phyloP scores from a whole-genome alignment of 2,329 filamentous ascomycete species.

The Berkeleyomyces rouxiae region DNA sequence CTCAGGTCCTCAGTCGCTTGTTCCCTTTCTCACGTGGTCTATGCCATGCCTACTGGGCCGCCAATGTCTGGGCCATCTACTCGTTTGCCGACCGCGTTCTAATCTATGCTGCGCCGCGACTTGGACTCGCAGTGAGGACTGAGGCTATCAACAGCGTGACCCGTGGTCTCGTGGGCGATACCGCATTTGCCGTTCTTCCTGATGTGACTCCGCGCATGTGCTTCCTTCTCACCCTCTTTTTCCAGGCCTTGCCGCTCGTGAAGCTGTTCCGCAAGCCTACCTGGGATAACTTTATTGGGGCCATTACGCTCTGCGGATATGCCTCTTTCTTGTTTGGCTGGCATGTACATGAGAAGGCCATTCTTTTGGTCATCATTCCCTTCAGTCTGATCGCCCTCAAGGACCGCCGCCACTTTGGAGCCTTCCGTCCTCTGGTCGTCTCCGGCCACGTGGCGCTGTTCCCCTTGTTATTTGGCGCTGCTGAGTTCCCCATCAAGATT shows the following conservation, averaged over 20 bases:
- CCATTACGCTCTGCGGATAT: conserved; percentile 84
- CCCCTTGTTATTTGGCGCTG: conserved; percentile 76
- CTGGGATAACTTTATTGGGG: conserved; percentile 80
- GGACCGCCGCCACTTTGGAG: conserved; percentile 77
- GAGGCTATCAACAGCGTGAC: conserved; percentile 78
- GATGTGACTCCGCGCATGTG: conserved; percentile 67
- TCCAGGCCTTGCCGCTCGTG: conserved; percentile 62
- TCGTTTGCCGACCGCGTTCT: conserved; percentile 74
- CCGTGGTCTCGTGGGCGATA: conserved; percentile 81
- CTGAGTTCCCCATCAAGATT: conserved; percentile 87
- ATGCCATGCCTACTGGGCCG: conserved; percentile 97
- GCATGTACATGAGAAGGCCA: conserved; percentile 97
- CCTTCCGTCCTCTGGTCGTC: conserved; percentile 81
- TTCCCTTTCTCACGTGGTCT: conserved; percentile 90
- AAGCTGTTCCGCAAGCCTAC: conserved; percentile 68
- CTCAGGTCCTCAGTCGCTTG: conserved; percentile 65
- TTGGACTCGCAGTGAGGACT: conserved; percentile 56
- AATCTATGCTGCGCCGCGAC: conserved; percentile 68
- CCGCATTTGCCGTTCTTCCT: conserved; percentile 81
- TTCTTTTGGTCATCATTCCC: conserved; percentile 83
- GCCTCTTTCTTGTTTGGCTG: conserved; percentile 94
- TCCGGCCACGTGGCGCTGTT: conserved; percentile 92
- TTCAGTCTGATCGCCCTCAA: conserved; percentile 85
- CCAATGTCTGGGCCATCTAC: conserved; percentile 93
- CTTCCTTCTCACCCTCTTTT: conserved; percentile 66